Evolutionary conservation across 805 yeast genomes (phyloP), one percentile per base, ranked within the genome.

Genomic region (Cyberlindnera bimundalis): DNA sequence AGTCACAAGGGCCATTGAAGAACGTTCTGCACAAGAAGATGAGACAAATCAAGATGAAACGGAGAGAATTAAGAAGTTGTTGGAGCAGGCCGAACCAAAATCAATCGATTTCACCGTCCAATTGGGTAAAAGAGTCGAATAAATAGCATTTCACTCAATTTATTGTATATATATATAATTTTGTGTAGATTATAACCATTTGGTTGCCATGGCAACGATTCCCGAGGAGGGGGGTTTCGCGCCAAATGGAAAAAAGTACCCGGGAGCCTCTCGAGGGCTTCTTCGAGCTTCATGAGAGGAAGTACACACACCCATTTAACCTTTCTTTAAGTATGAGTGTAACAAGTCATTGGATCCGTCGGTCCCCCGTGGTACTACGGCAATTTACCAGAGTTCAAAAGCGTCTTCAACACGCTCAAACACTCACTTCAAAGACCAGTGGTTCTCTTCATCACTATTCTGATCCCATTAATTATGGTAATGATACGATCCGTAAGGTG

Each of bases 401-500:
- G 24, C 29, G 21, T 12, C n/a, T 9, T n/a, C 32, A 35, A 15
- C 32, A 27, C 32, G 15, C 14, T 10, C 30, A 34, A 18, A n/a
- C 25, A 14, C 6, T 28, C 23, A 33, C 12, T 21, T n/a, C 9
- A 6, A 31, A 31, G 17, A 19, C 33, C 3, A 11, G 4, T n/a
- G 33, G n/a, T 9, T 5, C 26, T 8, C 19, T 10, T 13, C 34
- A 31, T 16, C 34, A 32, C 26, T 16, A 29, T 15, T 23, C 23
- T 1, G 40, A 37, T 27, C 42, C 46, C 5, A 26, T 43, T 9
- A 35, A 43, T 20, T 35, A 43, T 36, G 15, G 25, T 9, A 43
- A 56, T 29, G 61, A 56, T 19, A 50, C 53, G 12, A 63, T 79
- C 14, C 61, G 70, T 28, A 64, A 64, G 42, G 70, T 81, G 1